phyloP scores from a whole-genome alignment of 352 stramenopile species.

The Blastocystis sp. region DNA sequence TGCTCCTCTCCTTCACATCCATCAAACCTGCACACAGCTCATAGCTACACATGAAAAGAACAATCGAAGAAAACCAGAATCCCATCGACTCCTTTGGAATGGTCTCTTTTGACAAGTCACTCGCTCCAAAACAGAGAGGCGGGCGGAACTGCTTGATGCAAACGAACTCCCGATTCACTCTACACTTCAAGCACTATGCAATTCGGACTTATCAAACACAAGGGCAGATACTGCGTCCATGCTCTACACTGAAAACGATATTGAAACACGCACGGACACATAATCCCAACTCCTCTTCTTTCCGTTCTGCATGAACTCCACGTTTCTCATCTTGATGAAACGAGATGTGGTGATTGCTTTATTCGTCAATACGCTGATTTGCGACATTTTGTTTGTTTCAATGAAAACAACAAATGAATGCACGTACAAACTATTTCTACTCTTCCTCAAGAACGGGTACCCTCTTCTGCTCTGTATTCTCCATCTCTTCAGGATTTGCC shows the following conservation, averaged over 20 bases:
- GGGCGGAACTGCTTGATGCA: conserved; percentile 38
- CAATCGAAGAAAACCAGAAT: conserved; percentile 8
- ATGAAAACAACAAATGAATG: background rate
- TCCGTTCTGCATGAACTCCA: conserved; percentile 28
- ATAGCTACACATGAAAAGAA: conserved; percentile 17
- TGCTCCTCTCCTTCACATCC: conserved; percentile 36
- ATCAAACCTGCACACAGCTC: conserved; percentile 58
- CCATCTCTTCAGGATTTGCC: background rate
- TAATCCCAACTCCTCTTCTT: conserved; percentile 36
- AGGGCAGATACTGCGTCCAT: conserved; percentile 60
- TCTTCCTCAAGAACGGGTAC: background rate
- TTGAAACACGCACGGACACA: background rate
- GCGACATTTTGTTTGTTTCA: conserved; percentile 14
- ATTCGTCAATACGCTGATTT: background rate
- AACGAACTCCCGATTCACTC: conserved; percentile 49
- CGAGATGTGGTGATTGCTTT: conserved; percentile 9
- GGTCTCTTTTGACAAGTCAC: conserved; percentile 24
- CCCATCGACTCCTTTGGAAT: conserved; percentile 10
- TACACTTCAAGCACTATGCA: background rate
- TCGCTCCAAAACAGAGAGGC: conserved; percentile 47
- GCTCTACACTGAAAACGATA: background rate
- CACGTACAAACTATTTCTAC: background rate
- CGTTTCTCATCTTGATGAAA: conserved; percentile 46
- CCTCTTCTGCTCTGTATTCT: background rate
- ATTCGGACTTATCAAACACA: conserved; percentile 38